phyloP scores from a whole-genome alignment of 768 basidiomycete genomes.

The Lyophyllum atratum region DNA sequence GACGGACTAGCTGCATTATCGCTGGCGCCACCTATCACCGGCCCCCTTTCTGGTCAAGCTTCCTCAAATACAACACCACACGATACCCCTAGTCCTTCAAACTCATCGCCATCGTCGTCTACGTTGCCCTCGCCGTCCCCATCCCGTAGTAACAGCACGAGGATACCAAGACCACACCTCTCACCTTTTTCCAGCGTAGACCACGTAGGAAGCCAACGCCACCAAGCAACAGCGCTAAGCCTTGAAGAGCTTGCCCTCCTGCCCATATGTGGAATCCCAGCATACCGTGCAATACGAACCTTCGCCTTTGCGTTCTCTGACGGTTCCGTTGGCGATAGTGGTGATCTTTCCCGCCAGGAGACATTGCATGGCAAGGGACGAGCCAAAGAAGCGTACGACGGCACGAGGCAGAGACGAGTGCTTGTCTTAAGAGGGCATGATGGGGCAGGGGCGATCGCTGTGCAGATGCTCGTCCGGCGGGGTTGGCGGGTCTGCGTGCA shows the following conservation, averaged over 20 bases:
- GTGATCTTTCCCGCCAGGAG: background rate
- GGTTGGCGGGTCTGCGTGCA: conserved; percentile 83
- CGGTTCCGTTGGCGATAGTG: conserved; percentile 1
- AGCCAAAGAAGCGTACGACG: conserved; percentile 11
- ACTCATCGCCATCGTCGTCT: conserved; percentile 5
- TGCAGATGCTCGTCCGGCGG: conserved; percentile 69
- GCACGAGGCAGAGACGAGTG: conserved; percentile 31
- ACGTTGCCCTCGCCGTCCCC: background rate
- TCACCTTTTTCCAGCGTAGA: background rate
- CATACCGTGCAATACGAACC: conserved; percentile 79
- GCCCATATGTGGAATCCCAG: conserved; percentile 77
- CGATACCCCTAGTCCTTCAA: conserved; percentile 5
- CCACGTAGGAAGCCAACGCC: background rate
- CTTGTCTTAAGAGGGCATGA: conserved; percentile 77
- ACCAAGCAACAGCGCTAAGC: conserved; percentile 25
- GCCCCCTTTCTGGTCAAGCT: conserved; percentile 17
- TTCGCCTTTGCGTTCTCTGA: conserved; percentile 49
- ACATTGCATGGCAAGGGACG: background rate
- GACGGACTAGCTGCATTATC: conserved; percentile 16
- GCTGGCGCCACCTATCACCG: background rate
- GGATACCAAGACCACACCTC: background rate
- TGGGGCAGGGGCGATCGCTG: conserved; percentile 73
- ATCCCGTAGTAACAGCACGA: conserved; percentile 7
- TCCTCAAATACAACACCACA: conserved; percentile 12
- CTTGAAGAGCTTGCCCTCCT: conserved; percentile 81